A percentile compares a stretch with the other conserved stretches of the same genome.
Conservation (phyloP, 768 basidiomycete genomes). For the Leccinum arenicola region DNA sequence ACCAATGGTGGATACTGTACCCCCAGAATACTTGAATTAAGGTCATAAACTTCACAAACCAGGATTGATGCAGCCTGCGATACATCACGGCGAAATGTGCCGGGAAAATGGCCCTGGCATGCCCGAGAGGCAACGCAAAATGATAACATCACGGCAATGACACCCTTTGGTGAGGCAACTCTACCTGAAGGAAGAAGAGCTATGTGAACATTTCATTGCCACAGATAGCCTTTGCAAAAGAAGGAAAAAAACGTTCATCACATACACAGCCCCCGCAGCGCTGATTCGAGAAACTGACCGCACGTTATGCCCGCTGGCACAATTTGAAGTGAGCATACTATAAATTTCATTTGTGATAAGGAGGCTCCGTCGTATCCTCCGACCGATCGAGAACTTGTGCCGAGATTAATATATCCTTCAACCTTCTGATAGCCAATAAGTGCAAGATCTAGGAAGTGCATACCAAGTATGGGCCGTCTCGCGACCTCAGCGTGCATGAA, state of each 20-base stretch:
- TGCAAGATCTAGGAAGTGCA: slow-evolving; percentile 7
- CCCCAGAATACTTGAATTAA: slow-evolving; percentile 16
- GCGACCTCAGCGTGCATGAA: slow-evolving; percentile 13
- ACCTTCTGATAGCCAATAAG: slow-evolving; percentile 13
- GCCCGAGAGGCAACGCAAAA: slow-evolving; percentile 12
- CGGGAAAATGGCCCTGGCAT: slow-evolving; percentile 5
- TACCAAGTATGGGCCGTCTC: neutral
- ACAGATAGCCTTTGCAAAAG: slow-evolving; percentile 8
- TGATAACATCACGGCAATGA: slow-evolving; percentile 8
- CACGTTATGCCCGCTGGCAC: slow-evolving; percentile 2
- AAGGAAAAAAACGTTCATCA: neutral
- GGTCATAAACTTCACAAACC: slow-evolving; percentile 1
- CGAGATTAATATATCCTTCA: slow-evolving; percentile 18
- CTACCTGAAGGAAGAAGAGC: neutral
- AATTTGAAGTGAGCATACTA: slow-evolving; percentile 6
- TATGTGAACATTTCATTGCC: slow-evolving; percentile 11
- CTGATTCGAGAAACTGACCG: neutral
- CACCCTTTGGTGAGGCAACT: slow-evolving; percentile 1
- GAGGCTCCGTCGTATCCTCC: slow-evolving; percentile 6
- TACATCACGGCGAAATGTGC: slow-evolving; percentile 12
- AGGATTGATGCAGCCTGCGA: slow-evolving; percentile 12
- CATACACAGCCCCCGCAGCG: neutral
- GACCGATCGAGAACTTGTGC: slow-evolving; percentile 19
- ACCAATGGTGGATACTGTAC: slow-evolving; percentile 6
- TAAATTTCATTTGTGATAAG: slow-evolving; percentile 18